Conservation (phyloP, 768 basidiomycete genomes). For the Tulasnella sp. region DNA sequence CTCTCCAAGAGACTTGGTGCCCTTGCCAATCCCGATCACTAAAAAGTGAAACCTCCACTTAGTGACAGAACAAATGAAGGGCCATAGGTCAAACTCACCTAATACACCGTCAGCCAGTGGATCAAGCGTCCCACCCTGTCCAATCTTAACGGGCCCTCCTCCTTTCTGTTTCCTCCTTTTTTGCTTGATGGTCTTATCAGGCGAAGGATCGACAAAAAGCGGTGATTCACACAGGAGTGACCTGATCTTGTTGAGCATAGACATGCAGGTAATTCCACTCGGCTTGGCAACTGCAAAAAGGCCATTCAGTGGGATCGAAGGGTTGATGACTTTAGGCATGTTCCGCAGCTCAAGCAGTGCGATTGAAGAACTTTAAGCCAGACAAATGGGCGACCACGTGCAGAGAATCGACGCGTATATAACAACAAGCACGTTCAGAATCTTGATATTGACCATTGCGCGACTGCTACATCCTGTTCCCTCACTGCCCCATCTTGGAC, state of each 20-base stretch:
- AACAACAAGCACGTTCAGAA: background rate
- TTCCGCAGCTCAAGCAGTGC: background rate
- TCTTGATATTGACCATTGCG: background rate
- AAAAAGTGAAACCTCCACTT: background rate
- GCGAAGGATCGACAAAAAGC: slow-evolving; percentile 45
- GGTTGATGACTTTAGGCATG: slow-evolving; percentile 57
- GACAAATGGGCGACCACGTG: slow-evolving; percentile 1
- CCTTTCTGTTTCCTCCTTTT: slow-evolving; percentile 35
- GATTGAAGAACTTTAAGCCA: background rate
- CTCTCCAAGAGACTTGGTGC: slow-evolving; percentile 71
- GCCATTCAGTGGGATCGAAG: slow-evolving; percentile 56
- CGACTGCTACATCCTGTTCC: background rate
- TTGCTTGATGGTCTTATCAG: slow-evolving; percentile 3
- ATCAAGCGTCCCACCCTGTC: slow-evolving; percentile 91
- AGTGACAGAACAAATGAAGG: background rate
- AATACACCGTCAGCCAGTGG: slow-evolving; percentile 93
- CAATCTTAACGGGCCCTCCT: slow-evolving; percentile 58
- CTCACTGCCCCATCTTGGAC: too few relatives aligned
- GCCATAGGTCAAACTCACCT: slow-evolving; percentile 37
- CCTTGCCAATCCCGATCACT: slow-evolving; percentile 87
- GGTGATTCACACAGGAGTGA: slow-evolving; percentile 62
- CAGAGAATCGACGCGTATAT: background rate
- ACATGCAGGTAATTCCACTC: slow-evolving; percentile 88
- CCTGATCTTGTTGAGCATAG: slow-evolving; percentile 75
- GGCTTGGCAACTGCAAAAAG: slow-evolving; percentile 88